Evolutionary conservation across 2,329 filamentous ascomycete species (phyloP).

Genomic region (Claviceps africana): DNA sequence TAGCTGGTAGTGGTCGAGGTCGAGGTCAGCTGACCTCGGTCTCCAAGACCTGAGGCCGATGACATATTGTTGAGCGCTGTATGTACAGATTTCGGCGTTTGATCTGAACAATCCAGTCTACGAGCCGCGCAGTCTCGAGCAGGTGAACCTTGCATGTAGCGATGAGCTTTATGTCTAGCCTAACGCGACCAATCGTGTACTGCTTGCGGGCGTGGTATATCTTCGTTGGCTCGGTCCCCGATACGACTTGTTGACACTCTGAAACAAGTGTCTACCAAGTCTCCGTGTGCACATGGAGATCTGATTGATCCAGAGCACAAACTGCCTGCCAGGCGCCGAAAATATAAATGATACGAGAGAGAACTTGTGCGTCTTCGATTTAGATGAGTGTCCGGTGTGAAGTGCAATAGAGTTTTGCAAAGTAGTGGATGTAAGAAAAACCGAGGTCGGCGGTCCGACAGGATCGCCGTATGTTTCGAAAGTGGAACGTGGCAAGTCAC

Average conservation of each 20-base stretch:
- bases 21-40: background rate
- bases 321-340: too few species aligned
- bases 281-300: background rate
- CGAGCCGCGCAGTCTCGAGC: background rate
- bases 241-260: background rate
- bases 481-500: background rate
- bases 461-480: background rate
- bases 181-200: background rate
- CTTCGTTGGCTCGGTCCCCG: background rate
- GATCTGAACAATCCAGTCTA: background rate
- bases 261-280: background rate
- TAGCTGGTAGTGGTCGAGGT: background rate
- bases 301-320: too few species aligned
- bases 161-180: background rate
- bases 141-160: background rate
- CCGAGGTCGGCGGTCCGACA: background rate
- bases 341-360: too few species aligned
- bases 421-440: background rate
- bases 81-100: background rate
- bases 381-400: background rate
- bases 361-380: too few species aligned
- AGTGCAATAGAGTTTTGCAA: background rate
- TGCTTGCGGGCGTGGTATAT: background rate
- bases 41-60: background rate
- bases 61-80: background rate